Base-by-base conservation (phyloP, 768 basidiomycete species). In the Atractiella rhizophila region DNA sequence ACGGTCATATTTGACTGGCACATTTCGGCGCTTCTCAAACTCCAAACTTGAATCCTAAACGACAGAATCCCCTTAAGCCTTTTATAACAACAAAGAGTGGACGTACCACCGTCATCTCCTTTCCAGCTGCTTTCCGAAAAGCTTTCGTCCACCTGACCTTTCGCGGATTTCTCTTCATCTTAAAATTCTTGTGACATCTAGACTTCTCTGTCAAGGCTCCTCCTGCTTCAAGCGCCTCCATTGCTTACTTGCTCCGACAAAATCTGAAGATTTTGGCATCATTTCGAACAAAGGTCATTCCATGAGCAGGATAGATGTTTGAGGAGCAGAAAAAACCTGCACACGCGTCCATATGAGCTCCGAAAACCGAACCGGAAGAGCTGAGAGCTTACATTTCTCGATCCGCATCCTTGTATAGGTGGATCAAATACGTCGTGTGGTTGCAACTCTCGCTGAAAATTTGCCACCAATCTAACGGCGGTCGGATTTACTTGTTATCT, bases 111-210 rank as follows among this genome's bases (percentile, higher is more conserved):
- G 80, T 86, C 91, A 98, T 98, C 64, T 98, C 91, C 64, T 96
- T 98, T 39, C 91, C 91, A 37, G 86, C 80, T 16, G 91, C 85
- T 61, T 83, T 88, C 49, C 91, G 71, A 68, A 98, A 98, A 18
- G 91, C 91, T 61, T 98, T 98, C 33, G 91, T 98, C 91, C 91
- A 98, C 52, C 81, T 68, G 28, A 98, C 86, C 62, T 98, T 98
- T 46, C 91, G 74, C 33, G 91, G 91, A 63, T 96, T 98, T 28
- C 91, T 77, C 66, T 96, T 96, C 91, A 96, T 94, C 62, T 98
- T 98, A 73, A 98, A 98, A 62, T 94, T 98, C 64, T 96, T 96
- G 61, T 94, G 81, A 59, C 91, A 91, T 67, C 81, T 86, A 39
- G 12, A 28, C 12, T 13, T 18, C 7, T 11, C n/a, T 4, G 18